Evolutionary conservation across 2,329 filamentous ascomycete species (phyloP).

Genomic region (Calonectria hawksworthii): DNA sequence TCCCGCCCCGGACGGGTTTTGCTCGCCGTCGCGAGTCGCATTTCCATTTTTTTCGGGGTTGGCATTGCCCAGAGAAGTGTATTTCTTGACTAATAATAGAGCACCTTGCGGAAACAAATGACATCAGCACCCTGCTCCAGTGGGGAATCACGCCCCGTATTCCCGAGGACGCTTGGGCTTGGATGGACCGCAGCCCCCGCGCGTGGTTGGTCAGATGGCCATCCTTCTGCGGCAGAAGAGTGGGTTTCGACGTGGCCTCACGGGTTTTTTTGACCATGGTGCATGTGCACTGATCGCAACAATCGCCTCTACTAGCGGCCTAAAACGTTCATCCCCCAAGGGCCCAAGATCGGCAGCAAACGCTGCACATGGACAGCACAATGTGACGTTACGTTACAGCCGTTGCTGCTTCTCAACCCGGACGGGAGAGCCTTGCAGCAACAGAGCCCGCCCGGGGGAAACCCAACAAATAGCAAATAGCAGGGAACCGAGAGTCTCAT

Average conservation of each 20-base stretch:
- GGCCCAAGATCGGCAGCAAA: background rate
- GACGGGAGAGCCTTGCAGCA: background rate
- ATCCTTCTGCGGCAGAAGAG: background rate
- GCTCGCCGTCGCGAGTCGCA: background rate
- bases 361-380: background rate
- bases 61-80: background rate
- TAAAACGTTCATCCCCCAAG: background rate
- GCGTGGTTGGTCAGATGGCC: background rate
- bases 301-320: background rate
- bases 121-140: background rate
- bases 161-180: constrained; percentile 5
- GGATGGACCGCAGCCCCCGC: background rate
- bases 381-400: constrained; percentile 8
- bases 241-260: constrained; percentile 8
- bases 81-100: background rate
- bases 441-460: background rate
- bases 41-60: background rate
- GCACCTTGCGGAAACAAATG: background rate
- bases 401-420: background rate
- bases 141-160: constrained; percentile 2
- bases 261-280: background rate
- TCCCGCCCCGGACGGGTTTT: too few species aligned
- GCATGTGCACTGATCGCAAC: background rate
- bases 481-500: background rate
- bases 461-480: background rate